phyloP scores from a whole-genome alignment of 345 rosid species.

The Gossypium bickii region DNA sequence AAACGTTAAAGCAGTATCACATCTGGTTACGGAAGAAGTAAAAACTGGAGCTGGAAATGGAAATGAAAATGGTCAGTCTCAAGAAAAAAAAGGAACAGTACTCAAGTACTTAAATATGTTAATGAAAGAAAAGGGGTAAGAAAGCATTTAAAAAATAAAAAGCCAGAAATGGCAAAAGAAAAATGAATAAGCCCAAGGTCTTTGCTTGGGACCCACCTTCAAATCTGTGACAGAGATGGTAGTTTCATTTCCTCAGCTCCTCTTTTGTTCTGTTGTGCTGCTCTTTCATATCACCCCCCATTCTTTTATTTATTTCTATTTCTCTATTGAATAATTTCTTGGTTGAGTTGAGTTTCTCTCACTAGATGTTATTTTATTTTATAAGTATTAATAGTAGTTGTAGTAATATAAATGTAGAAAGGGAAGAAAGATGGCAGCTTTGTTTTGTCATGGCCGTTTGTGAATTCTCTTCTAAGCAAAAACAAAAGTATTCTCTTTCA shows the following conservation, averaged over 20 bases:
- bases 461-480: slow-evolving; percentile 35
- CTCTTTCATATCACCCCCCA: slow-evolving; percentile 5
- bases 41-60: neutral
- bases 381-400: neutral
- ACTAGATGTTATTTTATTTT: neutral
- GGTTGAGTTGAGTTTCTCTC: neutral
- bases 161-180: neutral
- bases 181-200: slow-evolving; percentile 42
- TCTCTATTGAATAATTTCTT: neutral
- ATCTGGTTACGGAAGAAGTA: neutral
- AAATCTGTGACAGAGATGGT: slow-evolving; percentile 65
- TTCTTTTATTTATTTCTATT: slow-evolving; percentile 12
- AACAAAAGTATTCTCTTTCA: slow-evolving; percentile 73
- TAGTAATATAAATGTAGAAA: neutral
- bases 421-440: slow-evolving; percentile 24
- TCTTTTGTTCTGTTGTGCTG: slow-evolving; percentile 3
- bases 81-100: no score
- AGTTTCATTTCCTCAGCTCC: slow-evolving; percentile 41
- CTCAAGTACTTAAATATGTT: no score
- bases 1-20: neutral
- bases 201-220: slow-evolving; percentile 52
- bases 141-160: neutral
- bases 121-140: no score
- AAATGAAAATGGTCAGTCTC: no score
- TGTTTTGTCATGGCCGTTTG: slow-evolving; percentile 46